Evolutionary conservation across 345 rosid genomes (phyloP), one percentile per base, ranked within the genome.

Genomic region (Carallia brachiata): DNA sequence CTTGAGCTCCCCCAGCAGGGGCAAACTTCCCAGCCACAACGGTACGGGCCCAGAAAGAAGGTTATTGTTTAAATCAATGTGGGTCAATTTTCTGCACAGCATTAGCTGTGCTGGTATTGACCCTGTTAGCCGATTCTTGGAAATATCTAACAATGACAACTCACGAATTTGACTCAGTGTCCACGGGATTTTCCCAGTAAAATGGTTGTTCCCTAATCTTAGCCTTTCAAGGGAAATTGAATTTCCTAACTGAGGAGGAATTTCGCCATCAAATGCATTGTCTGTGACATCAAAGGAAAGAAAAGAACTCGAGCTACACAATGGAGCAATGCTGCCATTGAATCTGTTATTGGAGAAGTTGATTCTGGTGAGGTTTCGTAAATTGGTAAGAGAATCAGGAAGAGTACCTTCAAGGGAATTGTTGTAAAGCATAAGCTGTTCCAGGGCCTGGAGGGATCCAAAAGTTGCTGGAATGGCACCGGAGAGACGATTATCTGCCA

Each of bases 361-460:
- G 81, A 95, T 80, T 70, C 99, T 86, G 0, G 99, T 95, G 66
- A 95, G 80, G 84, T 90, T 92, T 63, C 74, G 71, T 30, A 95
- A 78, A 69, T 78, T 85, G 77, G 39, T 44, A 37, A 95, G 83
- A 37, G 91, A 73, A 57, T 77, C 79, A 8, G 99, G 97, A 68
- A 95, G 85, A 2, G 27, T 84, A 66, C 97, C 97, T 64, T 78
- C 77, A 19, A 95, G 89, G 23, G 97, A 89, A 65, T 95, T 95
- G 84, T 95, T 95, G 85, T 95, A 92, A 60, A 95, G 91, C 97
- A 92, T 89, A 61, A 92, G 66, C 86, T 90, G 88, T 75, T 86
- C 75, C 31, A 95, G 70, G 36, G 80, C 79, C 16, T 66, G 75
- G n/a, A 95, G 81, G 71, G 19, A 78, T 59, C 94, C 92, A 1